Conservation (phyloP, 441 rosid species). For the Raphanus hybrid region DNA sequence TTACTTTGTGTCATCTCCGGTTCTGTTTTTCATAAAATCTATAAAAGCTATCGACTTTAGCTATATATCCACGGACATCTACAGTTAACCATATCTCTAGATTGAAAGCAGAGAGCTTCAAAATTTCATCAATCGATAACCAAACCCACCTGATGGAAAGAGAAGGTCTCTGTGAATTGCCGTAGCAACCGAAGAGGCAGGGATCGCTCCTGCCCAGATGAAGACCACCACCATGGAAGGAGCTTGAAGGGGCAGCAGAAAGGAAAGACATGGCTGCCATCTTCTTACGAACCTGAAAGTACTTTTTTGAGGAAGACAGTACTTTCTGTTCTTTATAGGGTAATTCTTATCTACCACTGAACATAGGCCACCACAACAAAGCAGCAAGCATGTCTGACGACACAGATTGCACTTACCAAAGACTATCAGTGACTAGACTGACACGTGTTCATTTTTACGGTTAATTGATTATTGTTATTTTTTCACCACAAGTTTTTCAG, state of each 20-base stretch:
- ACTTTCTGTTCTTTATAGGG: not conserved
- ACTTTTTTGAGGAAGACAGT: not conserved
- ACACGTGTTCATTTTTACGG: slow-evolving; percentile 21
- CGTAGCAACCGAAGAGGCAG: slow-evolving; percentile 40
- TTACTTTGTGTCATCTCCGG: not conserved
- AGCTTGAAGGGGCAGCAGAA: slow-evolving; percentile 32
- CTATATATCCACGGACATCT: not conserved
- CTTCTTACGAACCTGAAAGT: not conserved
- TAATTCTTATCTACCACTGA: slow-evolving; percentile 20
- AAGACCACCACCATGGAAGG: slow-evolving; percentile 36
- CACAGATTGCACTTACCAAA: slow-evolving; percentile 17
- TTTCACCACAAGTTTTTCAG: no score
- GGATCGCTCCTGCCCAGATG: slow-evolving; percentile 31
- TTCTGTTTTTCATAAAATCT: slow-evolving; percentile 12
- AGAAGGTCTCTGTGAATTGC: slow-evolving; percentile 42
- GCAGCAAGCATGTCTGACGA: not conserved
- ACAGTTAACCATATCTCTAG: not conserved
- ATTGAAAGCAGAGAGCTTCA: slow-evolving; percentile 1
- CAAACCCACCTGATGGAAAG: slow-evolving; percentile 39
- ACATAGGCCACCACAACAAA: slow-evolving; percentile 13
- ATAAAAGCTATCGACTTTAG: not conserved
- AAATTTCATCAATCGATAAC: slow-evolving; percentile 12
- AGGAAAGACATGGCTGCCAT: slow-evolving; percentile 35
- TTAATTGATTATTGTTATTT: not conserved
- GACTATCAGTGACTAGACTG: not conserved